phyloP scores from a whole-genome alignment of 2,329 filamentous ascomycete genomes.

The Xylariaceae sp. region DNA sequence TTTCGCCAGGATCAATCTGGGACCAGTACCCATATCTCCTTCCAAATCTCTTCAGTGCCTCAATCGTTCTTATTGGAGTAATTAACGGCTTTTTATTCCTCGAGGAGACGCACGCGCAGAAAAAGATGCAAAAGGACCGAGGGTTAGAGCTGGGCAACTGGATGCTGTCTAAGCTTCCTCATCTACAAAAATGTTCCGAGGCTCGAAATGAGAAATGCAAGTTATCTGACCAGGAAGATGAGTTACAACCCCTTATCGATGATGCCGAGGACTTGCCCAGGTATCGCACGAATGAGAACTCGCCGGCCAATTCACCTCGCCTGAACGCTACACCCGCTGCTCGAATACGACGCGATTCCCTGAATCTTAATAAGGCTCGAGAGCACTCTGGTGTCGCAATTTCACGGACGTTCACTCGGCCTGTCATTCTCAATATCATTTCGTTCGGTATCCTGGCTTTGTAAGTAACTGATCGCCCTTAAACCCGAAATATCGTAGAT shows the following conservation, averaged over 20 bases:
- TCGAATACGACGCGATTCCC: conserved; percentile 34
- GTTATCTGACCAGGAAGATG: conserved; percentile 46
- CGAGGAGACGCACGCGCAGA: conserved; percentile 87
- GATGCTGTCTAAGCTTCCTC: conserved; percentile 49
- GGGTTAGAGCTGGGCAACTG: conserved; percentile 74
- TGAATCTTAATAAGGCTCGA: conserved; percentile 32
- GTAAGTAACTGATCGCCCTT: no score
- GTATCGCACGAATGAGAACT: conserved; percentile 61
- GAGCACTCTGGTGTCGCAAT: conserved; percentile 25
- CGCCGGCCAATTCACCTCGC: conserved; percentile 43
- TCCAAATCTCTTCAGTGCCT: conserved; percentile 54
- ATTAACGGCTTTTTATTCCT: conserved; percentile 64
- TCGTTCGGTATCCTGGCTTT: conserved; percentile 92
- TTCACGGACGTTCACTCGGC: conserved; percentile 70
- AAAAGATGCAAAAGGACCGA: conserved; percentile 70
- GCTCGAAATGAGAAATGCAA: conserved; percentile 36
- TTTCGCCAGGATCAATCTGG: conserved; percentile 71
- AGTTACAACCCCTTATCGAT: conserved; percentile 58
- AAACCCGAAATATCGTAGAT: no score
- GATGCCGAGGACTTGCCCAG: conserved; percentile 61
- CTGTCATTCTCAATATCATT: conserved; percentile 81
- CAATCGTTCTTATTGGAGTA: conserved; percentile 61
- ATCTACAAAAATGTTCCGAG: conserved; percentile 34
- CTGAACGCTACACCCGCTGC: conserved; percentile 26
- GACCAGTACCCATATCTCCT: conserved; percentile 80